Conservation (phyloP, 768 basidiomycete genomes). For the Agaricus bisporus region DNA sequence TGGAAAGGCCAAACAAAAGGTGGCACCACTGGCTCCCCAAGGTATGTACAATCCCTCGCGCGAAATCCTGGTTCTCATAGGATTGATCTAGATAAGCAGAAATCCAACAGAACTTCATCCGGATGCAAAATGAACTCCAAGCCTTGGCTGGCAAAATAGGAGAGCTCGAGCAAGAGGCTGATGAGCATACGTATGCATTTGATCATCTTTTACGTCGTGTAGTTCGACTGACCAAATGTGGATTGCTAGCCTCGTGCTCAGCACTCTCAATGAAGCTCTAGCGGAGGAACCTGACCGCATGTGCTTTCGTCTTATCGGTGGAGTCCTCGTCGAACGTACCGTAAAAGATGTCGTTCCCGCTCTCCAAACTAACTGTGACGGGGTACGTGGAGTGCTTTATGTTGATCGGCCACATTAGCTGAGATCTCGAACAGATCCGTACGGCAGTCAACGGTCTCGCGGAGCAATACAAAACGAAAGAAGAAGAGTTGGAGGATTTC, state of each 20-base stretch:
- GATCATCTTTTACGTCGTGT: neutral
- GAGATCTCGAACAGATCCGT: conserved; percentile 54
- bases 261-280: conserved; percentile 78
- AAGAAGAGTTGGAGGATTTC: conserved; percentile 75
- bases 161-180: conserved; percentile 92
- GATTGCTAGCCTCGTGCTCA: conserved; percentile 69
- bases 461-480: conserved; percentile 86
- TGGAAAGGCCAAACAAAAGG: conserved; percentile 55
- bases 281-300: conserved; percentile 84
- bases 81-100: conserved; percentile 52
- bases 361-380: conserved; percentile 82
- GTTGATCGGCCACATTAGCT: conserved; percentile 6
- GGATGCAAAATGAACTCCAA: conserved; percentile 84
- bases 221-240: conserved; percentile 3
- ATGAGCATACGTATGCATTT: conserved; percentile 80
- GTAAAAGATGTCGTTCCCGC: conserved; percentile 93
- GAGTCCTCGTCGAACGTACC: conserved; percentile 91
- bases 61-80: conserved; percentile 24
- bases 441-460: conserved; percentile 73
- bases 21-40: conserved; percentile 57
- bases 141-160: conserved; percentile 91
- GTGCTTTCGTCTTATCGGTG: conserved; percentile 95
- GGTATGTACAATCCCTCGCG: conserved; percentile 38
- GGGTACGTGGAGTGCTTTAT: conserved; percentile 44
- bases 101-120: conserved; percentile 75